Conservation (phyloP, 148 eudicot genomes). For the Vaccinium myrtillus region DNA sequence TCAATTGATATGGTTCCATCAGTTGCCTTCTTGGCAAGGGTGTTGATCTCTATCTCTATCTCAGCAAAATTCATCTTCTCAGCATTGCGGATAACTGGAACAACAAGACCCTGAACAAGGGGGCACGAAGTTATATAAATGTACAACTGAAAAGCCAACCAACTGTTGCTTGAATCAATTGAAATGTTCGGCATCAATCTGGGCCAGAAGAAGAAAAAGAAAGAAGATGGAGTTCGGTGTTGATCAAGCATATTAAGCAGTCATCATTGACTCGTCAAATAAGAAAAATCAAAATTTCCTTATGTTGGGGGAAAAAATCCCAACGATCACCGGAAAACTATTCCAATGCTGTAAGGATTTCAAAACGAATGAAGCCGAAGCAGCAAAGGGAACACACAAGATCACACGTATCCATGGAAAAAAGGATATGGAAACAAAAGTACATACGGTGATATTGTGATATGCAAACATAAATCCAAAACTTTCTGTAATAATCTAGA, state of each 20-base stretch:
- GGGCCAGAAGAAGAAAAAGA: background rate
- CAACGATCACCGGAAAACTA: background rate
- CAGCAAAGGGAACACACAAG: background rate
- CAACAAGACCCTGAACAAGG: conserved; percentile 74
- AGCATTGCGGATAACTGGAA: conserved; percentile 85
- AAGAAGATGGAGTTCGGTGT: background rate
- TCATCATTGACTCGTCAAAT: background rate
- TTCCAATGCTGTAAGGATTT: background rate
- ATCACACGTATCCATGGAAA: background rate
- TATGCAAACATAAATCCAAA: background rate
- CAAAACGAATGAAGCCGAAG: background rate
- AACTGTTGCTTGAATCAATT: background rate
- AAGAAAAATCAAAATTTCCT: background rate
- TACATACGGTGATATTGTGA: background rate
- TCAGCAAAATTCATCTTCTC: conserved; percentile 91
- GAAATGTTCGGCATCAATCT: background rate
- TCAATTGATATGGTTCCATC: conserved; percentile 87
- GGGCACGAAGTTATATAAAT: background rate
- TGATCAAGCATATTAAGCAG: conserved; percentile 7
- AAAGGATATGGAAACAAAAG: background rate
- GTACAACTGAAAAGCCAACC: background rate
- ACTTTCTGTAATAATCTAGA: background rate
- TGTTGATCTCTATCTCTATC: conserved; percentile 81
- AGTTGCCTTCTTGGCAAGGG: conserved; percentile 80
- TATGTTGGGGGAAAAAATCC: background rate